Conservation (phyloP, 2,329 filamentous ascomycete species). For the Xylariaceae sp. region DNA sequence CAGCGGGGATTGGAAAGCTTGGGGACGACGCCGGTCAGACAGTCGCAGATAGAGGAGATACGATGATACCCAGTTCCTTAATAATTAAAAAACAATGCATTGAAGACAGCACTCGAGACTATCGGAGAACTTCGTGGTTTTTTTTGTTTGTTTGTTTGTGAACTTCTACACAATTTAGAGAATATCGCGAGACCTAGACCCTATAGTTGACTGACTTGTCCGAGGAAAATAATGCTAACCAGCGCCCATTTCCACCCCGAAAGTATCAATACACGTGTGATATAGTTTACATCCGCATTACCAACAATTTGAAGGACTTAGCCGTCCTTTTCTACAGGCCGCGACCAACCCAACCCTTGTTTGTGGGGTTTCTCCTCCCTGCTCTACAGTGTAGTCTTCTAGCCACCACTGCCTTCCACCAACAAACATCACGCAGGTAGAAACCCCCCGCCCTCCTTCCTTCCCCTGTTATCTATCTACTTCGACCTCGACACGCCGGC, state of each 20-base stretch:
- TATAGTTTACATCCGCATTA: slow-evolving; percentile 19
- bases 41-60: slow-evolving; percentile 38
- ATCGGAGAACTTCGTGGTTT: too few species aligned
- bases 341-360: not conserved
- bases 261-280: slow-evolving; percentile 28
- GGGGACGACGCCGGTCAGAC: slow-evolving; percentile 46
- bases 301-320: not conserved
- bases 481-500: slow-evolving; percentile 80
- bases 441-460: too few species aligned
- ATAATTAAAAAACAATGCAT: not conserved
- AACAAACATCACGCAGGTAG: too few species aligned
- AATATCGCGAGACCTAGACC: too few species aligned
- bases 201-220: not conserved
- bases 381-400: not conserved
- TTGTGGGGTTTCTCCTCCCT: not conserved
- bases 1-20: slow-evolving; percentile 52
- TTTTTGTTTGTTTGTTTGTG: too few species aligned
- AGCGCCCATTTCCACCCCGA: slow-evolving; percentile 17
- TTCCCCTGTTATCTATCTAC: slow-evolving; percentile 38
- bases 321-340: not conserved
- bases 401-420: too few species aligned
- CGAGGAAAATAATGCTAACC: slow-evolving; percentile 21
- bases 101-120: too few species aligned
- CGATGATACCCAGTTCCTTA: slow-evolving; percentile 15
- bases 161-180: too few species aligned